Evolutionary conservation across 1,284 basidiomycete species (phyloP), one percentile per base, ranked within the genome.

Genomic region (Athelia sp.): DNA sequence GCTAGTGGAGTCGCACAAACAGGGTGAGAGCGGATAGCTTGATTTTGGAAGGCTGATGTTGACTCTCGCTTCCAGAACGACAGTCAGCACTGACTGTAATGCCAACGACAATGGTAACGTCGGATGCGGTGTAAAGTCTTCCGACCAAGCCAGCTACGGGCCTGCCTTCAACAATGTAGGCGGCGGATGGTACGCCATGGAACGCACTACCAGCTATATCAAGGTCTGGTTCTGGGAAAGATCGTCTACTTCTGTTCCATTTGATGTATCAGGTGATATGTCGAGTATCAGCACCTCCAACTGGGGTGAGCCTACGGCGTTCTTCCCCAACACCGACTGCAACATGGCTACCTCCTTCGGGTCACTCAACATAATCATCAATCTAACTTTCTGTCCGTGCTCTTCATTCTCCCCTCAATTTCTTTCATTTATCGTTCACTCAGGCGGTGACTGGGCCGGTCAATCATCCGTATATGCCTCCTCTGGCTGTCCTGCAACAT

Each of bases 121-220:
- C 3, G 76, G 77, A 1, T 81, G 79, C 52, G 73, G 71, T 6
- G 71, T 77, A n/a, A 43, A 51, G 61, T 36, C 65, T 62, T 8
- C 58, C 67, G 23, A 54, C 60, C 18, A 67, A 66, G n/a, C n/a
- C 32, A 69, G 61, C 43, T 74, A 65, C 45, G 76, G 75, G 1
- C 64, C 69, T 2, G 42, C 54, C 6, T 74, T 75, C 59, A 78
- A 78, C 58, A 54, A 48, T 21, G 55, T 59, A 24, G 66, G 68
- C 34, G 76, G 74, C 19, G 71, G 72, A 48, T 74, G 67, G 70
- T 66, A 72, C 47, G 72, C 71, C 2, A 62, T 73, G 46, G 71
- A 74, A 49, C 69, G 70, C 36, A 71, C 66, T 2, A 32, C 51
- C 15, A 35, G 29, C 15, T 57, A 55, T 49, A 68, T 74, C 36